Base-by-base conservation (phyloP, 306 rosid genomes). In the Urtica urens region DNA sequence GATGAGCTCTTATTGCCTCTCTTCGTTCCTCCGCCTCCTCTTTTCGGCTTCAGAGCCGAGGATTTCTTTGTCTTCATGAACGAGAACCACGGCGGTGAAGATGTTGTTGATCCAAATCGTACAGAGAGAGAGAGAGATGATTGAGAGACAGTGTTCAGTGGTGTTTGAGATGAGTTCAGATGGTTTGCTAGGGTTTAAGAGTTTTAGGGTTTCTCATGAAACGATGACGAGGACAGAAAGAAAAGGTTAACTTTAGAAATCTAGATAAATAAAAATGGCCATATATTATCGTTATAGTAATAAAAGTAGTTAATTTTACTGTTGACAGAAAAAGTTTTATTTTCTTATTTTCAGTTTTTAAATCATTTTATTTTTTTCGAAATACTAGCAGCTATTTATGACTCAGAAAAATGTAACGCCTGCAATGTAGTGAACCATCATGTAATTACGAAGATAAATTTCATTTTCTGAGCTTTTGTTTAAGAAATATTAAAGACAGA, bases 21-120 rank as follows among this genome's bases (percentile, higher is more conserved):
- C 8, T 55, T 71, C 40, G 40, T 16, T 35, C 40, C 40, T 35
- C 40, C 40, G 4, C 11, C n/a, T 14, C 40, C 40, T 9, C 11
- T 5, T 14, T 14, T 5, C 10, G 6, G 6, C 10, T 9, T 35
- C 1, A 64, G 44, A 45, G 46, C 72, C 4, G 52, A 46, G 23
- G 22, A 54, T 38, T 67, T 87, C 67, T 70, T 17, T 31, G 11
- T 73, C 73, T 70, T 63, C 43, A 59, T 60, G 42, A 3, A 57
- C 14, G n/a, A 34, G 18, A 10, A 53, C 19, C 35, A 10, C 13
- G 27, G 38, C 28, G 26, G 38, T 24, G 20, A 10, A 26, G 2
- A n/a, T 4, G 13, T 24, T 23, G 31, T 14, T 27, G 0, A 16
- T 35, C n/a, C 39, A 10, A 35, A 12, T 35, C 8, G 33, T 18